A percentile compares a stretch with the other conserved stretches of the same genome.
phyloP scores from a whole-genome alignment of 768 basidiomycete genomes.

The Lactifluus subvellereus region DNA sequence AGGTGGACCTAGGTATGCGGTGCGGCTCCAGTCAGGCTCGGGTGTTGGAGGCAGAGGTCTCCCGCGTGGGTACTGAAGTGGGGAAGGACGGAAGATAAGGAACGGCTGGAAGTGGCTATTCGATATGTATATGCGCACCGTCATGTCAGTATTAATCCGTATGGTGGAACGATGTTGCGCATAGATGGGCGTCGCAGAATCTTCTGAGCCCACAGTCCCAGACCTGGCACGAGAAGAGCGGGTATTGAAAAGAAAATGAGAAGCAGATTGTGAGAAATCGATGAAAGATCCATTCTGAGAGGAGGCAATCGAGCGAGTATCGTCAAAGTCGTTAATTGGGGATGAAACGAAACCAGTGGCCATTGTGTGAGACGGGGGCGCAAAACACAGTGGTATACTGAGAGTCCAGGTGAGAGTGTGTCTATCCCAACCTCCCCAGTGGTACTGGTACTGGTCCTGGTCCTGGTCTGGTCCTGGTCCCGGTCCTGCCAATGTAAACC shows the following conservation, averaged over 20 bases:
- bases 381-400: background rate
- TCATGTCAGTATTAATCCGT: conserved; percentile 4
- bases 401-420: too few relatives aligned
- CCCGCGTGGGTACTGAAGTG: conserved; percentile 6
- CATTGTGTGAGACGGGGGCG: background rate
- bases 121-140: conserved; percentile 3
- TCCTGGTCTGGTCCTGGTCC: too few relatives aligned
- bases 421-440: too few relatives aligned
- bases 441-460: too few relatives aligned
- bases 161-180: conserved; percentile 1
- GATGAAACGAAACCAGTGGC: conserved; percentile 6
- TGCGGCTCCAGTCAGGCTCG: conserved; percentile 42
- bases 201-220: conserved; percentile 1
- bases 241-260: conserved; percentile 7
- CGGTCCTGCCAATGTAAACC: too few relatives aligned
- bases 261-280: conserved; percentile 37
- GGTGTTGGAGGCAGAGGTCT: conserved; percentile 44
- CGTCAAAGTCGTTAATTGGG: conserved; percentile 5
- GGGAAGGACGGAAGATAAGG: background rate
- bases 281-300: conserved; percentile 39
- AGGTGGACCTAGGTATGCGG: conserved; percentile 22
- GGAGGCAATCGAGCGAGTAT: conserved; percentile 1
- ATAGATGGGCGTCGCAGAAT: background rate
- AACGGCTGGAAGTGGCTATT: background rate
- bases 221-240: conserved; percentile 15